phyloP scores from a whole-genome alignment of 116 monocot species.

The Thalassia testudinum region DNA sequence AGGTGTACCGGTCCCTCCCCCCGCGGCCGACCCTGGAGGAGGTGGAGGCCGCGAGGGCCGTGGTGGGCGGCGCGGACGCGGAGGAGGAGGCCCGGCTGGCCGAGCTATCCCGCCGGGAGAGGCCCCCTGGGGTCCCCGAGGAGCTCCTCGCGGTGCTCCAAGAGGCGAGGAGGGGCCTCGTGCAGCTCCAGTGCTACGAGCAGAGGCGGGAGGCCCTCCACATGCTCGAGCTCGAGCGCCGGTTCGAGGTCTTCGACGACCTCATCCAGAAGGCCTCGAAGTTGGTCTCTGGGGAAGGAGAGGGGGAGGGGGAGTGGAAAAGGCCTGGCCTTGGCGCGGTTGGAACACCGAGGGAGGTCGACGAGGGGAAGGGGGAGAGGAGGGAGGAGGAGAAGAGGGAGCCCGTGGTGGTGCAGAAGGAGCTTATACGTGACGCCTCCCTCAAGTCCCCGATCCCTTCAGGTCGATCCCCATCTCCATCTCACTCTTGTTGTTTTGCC shows the following conservation, averaged over 20 bases:
- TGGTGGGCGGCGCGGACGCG: constrained; percentile 23
- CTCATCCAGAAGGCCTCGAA: constrained; percentile 62
- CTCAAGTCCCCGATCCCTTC: constrained; percentile 17
- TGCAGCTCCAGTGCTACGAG: constrained; percentile 34
- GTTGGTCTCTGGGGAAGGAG: constrained; percentile 21
- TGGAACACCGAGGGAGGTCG: constrained; percentile 2
- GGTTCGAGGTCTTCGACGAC: constrained; percentile 45
- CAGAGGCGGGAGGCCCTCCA: constrained; percentile 54
- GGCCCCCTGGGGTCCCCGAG: constrained; percentile 37
- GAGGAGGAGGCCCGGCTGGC: constrained; percentile 43
- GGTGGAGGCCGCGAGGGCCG: constrained; percentile 51
- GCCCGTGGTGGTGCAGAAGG: constrained; percentile 1
- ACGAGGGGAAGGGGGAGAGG: background rate
- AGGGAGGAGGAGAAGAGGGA: constrained; percentile 10
- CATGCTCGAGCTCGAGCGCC: constrained; percentile 48
- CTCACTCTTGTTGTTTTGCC: too few species aligned
- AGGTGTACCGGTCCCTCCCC: constrained; percentile 50
- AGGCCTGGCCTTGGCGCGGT: background rate
- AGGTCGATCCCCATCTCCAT: constrained; percentile 11
- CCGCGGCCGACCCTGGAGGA: constrained; percentile 55
- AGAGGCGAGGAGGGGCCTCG: constrained; percentile 39
- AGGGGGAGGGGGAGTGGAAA: background rate
- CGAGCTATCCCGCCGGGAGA: constrained; percentile 22
- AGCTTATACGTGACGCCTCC: constrained; percentile 5
- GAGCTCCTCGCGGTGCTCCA: constrained; percentile 57